These are phyloP conservation scores for Curvularia verruculosa DNA, from an alignment of 2,329 filamentous ascomycete species.

Conservation along the genomic window DNA sequence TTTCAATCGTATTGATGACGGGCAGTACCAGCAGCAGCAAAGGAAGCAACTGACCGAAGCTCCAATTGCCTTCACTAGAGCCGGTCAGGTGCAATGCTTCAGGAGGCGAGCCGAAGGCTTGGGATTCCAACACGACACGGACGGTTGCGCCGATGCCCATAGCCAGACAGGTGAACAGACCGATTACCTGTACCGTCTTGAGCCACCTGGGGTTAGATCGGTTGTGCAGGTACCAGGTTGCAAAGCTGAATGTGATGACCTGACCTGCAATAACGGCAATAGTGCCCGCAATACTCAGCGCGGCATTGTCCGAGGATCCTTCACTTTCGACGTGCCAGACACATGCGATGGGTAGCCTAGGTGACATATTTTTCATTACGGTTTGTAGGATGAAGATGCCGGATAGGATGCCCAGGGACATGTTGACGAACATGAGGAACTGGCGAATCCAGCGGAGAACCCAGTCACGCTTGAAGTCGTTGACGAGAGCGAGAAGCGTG, in stretches of 20 bases:
- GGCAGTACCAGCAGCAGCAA: constrained; percentile 66
- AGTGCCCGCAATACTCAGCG: constrained; percentile 63
- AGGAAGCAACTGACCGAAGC: constrained; percentile 67
- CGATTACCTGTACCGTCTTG: constrained; percentile 59
- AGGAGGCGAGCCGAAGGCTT: constrained; percentile 64
- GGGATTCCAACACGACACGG: constrained; percentile 63
- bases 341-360: constrained; percentile 65
- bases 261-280: constrained; percentile 67
- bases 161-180: constrained; percentile 58
- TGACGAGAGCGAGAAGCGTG: constrained; percentile 67
- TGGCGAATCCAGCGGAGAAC: constrained; percentile 70
- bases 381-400: constrained; percentile 64
- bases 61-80: constrained; percentile 63
- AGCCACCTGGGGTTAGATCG: constrained; percentile 60
- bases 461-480: constrained; percentile 70
- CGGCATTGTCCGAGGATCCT: constrained; percentile 49
- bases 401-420: constrained; percentile 63
- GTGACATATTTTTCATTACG: constrained; percentile 59
- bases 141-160: constrained; percentile 65
- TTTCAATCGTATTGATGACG: constrained; percentile 65
- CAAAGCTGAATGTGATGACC: constrained; percentile 62
- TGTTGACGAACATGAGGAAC: constrained; percentile 69
- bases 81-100: constrained; percentile 56
- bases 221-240: constrained; percentile 69
- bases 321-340: constrained; percentile 60